phyloP scores from a whole-genome alignment of 2,329 filamentous ascomycete genomes.

The Sarocladium oryzae region DNA sequence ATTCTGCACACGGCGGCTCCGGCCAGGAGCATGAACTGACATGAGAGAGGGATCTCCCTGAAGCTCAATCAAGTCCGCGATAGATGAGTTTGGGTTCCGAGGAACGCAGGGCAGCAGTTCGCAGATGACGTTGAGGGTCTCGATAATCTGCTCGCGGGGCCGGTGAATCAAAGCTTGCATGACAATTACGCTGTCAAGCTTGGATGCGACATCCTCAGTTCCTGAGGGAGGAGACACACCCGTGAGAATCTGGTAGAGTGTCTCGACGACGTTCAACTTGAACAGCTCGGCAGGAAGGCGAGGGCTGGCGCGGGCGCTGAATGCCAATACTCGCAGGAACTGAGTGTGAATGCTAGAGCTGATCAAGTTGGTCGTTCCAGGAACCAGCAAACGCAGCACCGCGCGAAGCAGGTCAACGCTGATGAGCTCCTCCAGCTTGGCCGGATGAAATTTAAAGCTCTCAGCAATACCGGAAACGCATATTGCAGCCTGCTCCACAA shows the following conservation, averaged over 20 bases:
- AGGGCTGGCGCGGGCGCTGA: constrained; percentile 84
- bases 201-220: constrained; percentile 69
- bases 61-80: constrained; percentile 39
- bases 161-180: constrained; percentile 98
- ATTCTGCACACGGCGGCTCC: constrained; percentile 37
- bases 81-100: constrained; percentile 39
- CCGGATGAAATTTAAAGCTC: constrained; percentile 85
- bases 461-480: constrained; percentile 95
- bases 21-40: constrained; percentile 24
- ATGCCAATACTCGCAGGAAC: constrained; percentile 85
- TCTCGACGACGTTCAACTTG: constrained; percentile 96
- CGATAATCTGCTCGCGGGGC: constrained; percentile 90
- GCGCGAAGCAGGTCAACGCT: constrained; percentile 80
- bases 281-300: constrained; percentile 81
- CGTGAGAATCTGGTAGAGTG: constrained; percentile 92
- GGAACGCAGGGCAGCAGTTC: constrained; percentile 79
- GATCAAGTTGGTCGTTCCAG: constrained; percentile 92
- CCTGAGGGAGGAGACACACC: constrained; percentile 86
- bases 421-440: constrained; percentile 86
- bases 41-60: constrained; percentile 26
- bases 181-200: constrained; percentile 92
- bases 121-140: constrained; percentile 95
- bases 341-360: constrained; percentile 92
- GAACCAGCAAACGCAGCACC: constrained; percentile 79
- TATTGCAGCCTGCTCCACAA: constrained; percentile 92